These are phyloP conservation scores for Saraca asoca DNA, from an alignment of 331 rosid species.

Conservation along the genomic window DNA sequence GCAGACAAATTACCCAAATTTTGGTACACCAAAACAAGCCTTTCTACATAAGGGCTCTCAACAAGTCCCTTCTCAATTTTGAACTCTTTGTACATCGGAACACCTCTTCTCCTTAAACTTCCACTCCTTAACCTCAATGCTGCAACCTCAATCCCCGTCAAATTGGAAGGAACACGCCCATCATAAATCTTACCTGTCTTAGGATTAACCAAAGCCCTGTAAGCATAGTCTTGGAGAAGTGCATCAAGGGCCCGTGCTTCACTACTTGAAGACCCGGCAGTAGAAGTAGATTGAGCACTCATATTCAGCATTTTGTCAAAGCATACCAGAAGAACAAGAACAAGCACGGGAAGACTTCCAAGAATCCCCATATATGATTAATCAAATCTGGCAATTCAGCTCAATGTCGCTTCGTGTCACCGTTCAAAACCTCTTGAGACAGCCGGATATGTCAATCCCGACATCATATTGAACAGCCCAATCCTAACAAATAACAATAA, in stretches of 20 bases:
- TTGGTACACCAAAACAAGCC: slow-evolving; percentile 88
- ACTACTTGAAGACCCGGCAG: slow-evolving; percentile 33
- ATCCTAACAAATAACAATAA: slow-evolving; percentile 30
- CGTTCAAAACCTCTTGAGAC: slow-evolving; percentile 17
- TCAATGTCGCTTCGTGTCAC: slow-evolving; percentile 37
- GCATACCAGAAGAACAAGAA: slow-evolving; percentile 43
- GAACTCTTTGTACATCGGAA: slow-evolving; percentile 61
- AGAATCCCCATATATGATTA: slow-evolving; percentile 66
- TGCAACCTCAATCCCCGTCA: slow-evolving; percentile 60
- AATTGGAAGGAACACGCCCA: slow-evolving; percentile 64
- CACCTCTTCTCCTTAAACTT: slow-evolving; percentile 77
- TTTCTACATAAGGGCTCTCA: slow-evolving; percentile 58
- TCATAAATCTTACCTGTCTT: slow-evolving; percentile 62
- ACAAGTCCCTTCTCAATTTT: slow-evolving; percentile 54
- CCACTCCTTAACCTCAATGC: slow-evolving; percentile 92
- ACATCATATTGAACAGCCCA: neutral
- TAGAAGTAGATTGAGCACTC: slow-evolving; percentile 40
- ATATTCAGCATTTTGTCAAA: slow-evolving; percentile 46
- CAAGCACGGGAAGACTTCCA: slow-evolving; percentile 54
- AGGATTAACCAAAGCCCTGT: slow-evolving; percentile 57
- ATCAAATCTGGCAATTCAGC: slow-evolving; percentile 36
- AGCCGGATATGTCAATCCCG: slow-evolving; percentile 27
- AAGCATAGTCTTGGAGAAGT: slow-evolving; percentile 76
- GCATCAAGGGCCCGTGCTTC: slow-evolving; percentile 50
- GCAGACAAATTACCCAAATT: slow-evolving; percentile 65